Evolutionary conservation across 257 asterid species (phyloP), one percentile per base, ranked within the genome.

Genomic region (Solanum paucissectum): DNA sequence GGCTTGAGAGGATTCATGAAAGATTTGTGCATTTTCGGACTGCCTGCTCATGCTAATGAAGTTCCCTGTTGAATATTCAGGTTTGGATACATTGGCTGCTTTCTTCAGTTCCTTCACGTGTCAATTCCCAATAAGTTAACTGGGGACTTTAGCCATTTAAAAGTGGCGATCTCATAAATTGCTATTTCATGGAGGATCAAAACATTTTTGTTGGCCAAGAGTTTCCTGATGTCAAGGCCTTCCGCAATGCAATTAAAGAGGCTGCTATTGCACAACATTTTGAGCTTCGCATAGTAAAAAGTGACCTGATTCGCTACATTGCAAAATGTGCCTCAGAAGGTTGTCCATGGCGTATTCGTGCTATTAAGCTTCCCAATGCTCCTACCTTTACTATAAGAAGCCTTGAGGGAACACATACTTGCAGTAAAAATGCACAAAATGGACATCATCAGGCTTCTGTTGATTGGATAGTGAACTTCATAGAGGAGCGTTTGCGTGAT

Each of bases 321-420:
- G 97, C 97, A 66, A 95, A 95, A 90, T 95, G 98, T 88, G 94
- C 98, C 46, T 88, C 94, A 4, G 97, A 95, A 64, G 95, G 93
- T 83, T 95, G 98, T 87, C 98, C 97, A 0, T 95, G 98, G 98
- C 96, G 94, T 44, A 93, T 95, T 89, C 98, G 98, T 86, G 98
- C 97, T 33, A 95, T 92, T 83, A 95, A 94, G 94, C 94, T 94
- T 87, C 94, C 96, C 5, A 95, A 93, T 87, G 93, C 93, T 86
- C 93, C 94, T 16, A 94, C 95, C 40, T 95, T 95, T 90, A 66
- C 93, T 11, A 89, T 95, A 88, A 85, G 96, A 88, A 95, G 95
- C 90, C 93, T 95, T 32, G 95, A 92, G 49, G 93, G 92, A 42
- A 79, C 90, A 18, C 98, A 94, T 88, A 94, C 95, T 3, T 95